These are phyloP conservation scores for Dipteronia dyeriana DNA, from an alignment of 345 rosid species.

Conservation along the genomic window DNA sequence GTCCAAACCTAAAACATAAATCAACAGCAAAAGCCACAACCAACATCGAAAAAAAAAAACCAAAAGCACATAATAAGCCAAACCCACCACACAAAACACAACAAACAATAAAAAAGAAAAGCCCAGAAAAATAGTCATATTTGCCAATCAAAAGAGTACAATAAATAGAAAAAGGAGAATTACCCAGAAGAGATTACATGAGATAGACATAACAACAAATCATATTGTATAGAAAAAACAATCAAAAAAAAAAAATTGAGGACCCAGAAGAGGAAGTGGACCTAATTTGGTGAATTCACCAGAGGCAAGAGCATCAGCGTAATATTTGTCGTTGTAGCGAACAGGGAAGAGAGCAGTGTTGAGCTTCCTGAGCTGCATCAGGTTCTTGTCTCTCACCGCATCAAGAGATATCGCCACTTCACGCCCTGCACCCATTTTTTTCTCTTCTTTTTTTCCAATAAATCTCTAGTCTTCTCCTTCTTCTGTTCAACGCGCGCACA, in stretches of 20 bases:
- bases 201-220: neutral
- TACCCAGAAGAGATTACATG: neutral
- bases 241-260: neutral
- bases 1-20: no score
- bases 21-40: neutral
- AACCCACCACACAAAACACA: neutral
- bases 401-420: slow-evolving; percentile 79
- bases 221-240: neutral
- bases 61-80: neutral
- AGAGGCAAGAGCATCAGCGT: slow-evolving; percentile 79
- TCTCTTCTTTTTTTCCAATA: neutral
- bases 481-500: neutral
- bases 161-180: neutral
- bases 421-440: slow-evolving; percentile 73
- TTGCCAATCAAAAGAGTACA: neutral
- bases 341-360: slow-evolving; percentile 89
- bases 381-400: slow-evolving; percentile 92
- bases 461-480: neutral
- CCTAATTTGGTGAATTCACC: slow-evolving; percentile 96
- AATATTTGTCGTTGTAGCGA: slow-evolving; percentile 93
- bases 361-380: slow-evolving; percentile 97
- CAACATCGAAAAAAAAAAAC: neutral
- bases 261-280: slow-evolving; percentile 24
- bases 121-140: neutral
- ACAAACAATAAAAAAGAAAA: neutral